These are phyloP conservation scores for Aristolochia contorta DNA, from an alignment of 164 flowering plant species.

Conservation along the genomic window DNA sequence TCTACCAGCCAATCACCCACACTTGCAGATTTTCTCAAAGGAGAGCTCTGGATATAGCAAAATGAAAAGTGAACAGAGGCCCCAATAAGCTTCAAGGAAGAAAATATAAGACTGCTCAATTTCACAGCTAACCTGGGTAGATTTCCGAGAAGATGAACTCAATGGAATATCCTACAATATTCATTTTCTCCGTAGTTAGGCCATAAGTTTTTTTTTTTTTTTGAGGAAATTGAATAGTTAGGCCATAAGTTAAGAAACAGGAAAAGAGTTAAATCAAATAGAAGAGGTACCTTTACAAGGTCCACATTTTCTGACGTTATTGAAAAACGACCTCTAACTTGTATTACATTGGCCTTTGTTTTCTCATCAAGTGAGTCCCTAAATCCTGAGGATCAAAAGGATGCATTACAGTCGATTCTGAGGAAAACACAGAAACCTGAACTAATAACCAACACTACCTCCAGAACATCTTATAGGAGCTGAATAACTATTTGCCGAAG, in stretches of 20 bases:
- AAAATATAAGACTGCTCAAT: not conserved
- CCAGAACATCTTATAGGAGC: conserved; percentile 95
- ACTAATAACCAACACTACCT: conserved; percentile 30
- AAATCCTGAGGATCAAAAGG: conserved; percentile 34
- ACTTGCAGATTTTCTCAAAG: conserved; percentile 91
- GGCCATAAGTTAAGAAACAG: conserved; percentile 1
- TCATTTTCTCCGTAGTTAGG: conserved; percentile 23
- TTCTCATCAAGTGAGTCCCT: conserved; percentile 89
- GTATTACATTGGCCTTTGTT: conserved; percentile 77
- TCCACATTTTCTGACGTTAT: conserved; percentile 95
- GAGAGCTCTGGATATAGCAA: conserved; percentile 53
- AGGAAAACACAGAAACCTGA: not conserved
- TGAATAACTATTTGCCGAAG: conserved; percentile 95
- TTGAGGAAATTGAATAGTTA: too few relatives aligned
- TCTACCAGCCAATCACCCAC: conserved; percentile 88
- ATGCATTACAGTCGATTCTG: not conserved
- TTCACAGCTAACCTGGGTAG: conserved; percentile 47
- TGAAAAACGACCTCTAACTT: conserved; percentile 94
- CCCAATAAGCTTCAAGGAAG: not conserved
- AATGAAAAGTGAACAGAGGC: conserved; percentile 7
- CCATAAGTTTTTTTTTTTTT: too few relatives aligned
- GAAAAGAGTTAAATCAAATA: conserved; percentile 7
- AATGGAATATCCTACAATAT: conserved; percentile 61
- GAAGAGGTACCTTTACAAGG: conserved; percentile 65
- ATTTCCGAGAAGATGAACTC: conserved; percentile 52